Evolutionary conservation across 2,329 filamentous ascomycete genomes (phyloP), one percentile per base, ranked within the genome.

Genomic region (Pseudogymnoascus sp.): DNA sequence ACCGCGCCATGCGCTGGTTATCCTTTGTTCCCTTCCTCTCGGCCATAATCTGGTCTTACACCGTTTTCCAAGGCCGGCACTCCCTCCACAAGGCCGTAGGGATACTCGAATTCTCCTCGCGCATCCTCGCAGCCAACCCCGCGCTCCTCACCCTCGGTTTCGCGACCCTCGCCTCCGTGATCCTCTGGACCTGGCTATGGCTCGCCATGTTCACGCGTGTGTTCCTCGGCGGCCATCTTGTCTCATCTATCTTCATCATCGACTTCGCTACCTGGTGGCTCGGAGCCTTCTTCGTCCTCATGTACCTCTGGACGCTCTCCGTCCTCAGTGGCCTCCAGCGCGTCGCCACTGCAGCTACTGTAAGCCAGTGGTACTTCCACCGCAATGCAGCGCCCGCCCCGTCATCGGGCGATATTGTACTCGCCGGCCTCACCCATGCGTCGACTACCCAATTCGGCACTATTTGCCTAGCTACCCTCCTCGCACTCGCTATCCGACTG

Each of bases 321-420:
- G 85, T 97, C 64, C 87, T 96, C 72, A 88, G 91, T 64, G 92
- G 91, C 17, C 84, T 97, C 21, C 93, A 99, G 74, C 88, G 95
- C 64, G 88, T 91, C 21, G 95, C 93, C 15, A 96, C 93, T 13
- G 93, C 92, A 23, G 95, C 95, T 10, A 96, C 93, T 0, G 93
- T 97, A 23, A 96, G 91, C 42, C 95, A 99, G 75, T 99, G 95
- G 95, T 99, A 99, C 76, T 99, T 97, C 75, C 93, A 97, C 75
- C 91, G 95, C 66, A 89, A 96, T 70, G 86, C 87, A 4, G 83
- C 87, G 10, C 91, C 93, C 4, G 81, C 88, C 7, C 87, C 92
- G 2, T 87, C 90, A 0, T 93, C 91, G 1, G 82, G 83, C 63
- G 88, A 93, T 63, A 88, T 97, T 59, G 91, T 97, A 26, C 81